These are phyloP conservation scores for Candida glucosophila DNA, from an alignment of 1,139 yeast genomes.

Conservation along the genomic window DNA sequence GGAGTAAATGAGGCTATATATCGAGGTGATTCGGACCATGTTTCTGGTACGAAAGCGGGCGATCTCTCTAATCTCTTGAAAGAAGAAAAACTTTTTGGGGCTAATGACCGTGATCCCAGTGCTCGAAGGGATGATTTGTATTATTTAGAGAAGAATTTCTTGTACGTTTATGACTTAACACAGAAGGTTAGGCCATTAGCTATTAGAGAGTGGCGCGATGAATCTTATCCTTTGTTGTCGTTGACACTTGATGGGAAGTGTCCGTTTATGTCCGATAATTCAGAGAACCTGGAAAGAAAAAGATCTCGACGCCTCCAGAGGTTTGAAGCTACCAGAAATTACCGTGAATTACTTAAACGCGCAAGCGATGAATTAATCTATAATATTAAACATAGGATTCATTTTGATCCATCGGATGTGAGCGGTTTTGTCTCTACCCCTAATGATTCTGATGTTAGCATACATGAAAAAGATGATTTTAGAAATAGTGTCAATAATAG, in stretches of 20 bases:
- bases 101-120: conserved; percentile 81
- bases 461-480: background rate
- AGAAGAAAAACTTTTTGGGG: conserved; percentile 80
- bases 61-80: conserved; percentile 60
- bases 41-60: conserved; percentile 9
- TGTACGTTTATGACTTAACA: conserved; percentile 73
- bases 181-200: conserved; percentile 79
- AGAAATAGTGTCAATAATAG: background rate
- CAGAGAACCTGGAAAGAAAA: conserved; percentile 31
- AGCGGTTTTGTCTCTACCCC: conserved; percentile 17
- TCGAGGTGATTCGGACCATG: conserved; percentile 6
- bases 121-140: conserved; percentile 80
- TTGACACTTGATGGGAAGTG: conserved; percentile 58
- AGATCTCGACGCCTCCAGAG: conserved; percentile 29
- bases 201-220: conserved; percentile 65
- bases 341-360: conserved; percentile 27
- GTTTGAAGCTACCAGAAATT: conserved; percentile 32
- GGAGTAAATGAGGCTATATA: conserved; percentile 33
- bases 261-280: conserved; percentile 52
- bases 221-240: conserved; percentile 34
- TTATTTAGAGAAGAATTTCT: conserved; percentile 59
- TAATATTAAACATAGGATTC: conserved; percentile 16
- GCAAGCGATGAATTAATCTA: conserved; percentile 28
- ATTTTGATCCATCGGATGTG: conserved; percentile 11
- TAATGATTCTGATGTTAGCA: background rate